phyloP scores from a whole-genome alignment of 192 early-diverging fungal genomes.

The Coemansia sp. region DNA sequence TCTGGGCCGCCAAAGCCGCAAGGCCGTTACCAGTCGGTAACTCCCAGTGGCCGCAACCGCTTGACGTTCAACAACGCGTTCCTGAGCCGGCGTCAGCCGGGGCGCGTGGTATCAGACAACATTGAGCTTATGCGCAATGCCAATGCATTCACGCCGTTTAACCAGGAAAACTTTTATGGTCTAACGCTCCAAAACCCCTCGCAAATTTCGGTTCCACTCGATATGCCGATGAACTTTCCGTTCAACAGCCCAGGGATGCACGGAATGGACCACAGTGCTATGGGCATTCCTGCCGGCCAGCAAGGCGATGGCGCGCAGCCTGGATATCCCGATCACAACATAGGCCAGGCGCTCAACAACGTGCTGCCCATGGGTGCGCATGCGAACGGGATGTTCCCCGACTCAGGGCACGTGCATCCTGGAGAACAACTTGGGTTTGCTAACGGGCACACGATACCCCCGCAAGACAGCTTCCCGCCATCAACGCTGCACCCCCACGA shows the following conservation, averaged over 20 bases:
- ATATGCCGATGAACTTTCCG: constrained; percentile 11
- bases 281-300: constrained; percentile 30
- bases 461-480: not conserved
- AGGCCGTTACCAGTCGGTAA: constrained; percentile 6
- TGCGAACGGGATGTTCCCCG: constrained; percentile 11
- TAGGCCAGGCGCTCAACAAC: constrained; percentile 18
- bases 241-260: constrained; percentile 7
- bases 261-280: constrained; percentile 26
- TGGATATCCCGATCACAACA: not conserved
- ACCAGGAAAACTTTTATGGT: constrained; percentile 19
- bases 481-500: constrained; percentile 4
- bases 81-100: constrained; percentile 28
- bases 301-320: not conserved
- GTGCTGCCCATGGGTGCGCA: constrained; percentile 19
- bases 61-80: constrained; percentile 36
- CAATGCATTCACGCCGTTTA: constrained; percentile 21
- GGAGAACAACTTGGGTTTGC: constrained; percentile 2
- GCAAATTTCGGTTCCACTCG: constrained; percentile 40
- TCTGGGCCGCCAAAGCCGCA: constrained; percentile 6
- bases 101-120: constrained; percentile 38
- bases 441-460: constrained; percentile 1
- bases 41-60: constrained; percentile 22
- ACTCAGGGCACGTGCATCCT: constrained; percentile 9
- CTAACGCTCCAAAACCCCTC: constrained; percentile 42
- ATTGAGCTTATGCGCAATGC: constrained; percentile 26